Percentiles rank a stretch among this genome's conserved stretches.
These are phyloP conservation scores for Flaveria brownii DNA, from an alignment of 129 eudicot species.

Conservation along the genomic window DNA sequence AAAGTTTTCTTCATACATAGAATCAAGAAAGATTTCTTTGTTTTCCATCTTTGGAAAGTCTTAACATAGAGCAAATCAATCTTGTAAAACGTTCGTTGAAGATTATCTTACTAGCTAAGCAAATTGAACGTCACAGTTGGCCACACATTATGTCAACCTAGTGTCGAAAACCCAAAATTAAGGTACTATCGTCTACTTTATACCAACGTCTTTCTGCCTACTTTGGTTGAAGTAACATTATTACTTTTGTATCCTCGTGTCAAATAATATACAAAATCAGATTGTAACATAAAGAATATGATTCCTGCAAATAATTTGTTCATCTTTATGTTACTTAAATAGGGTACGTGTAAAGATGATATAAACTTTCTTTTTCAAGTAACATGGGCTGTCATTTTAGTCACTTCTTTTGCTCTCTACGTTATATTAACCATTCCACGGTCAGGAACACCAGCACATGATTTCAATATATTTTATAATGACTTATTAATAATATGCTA, in stretches of 20 bases:
- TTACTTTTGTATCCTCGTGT: neutral
- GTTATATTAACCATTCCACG: conserved; percentile 21
- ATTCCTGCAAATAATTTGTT: neutral
- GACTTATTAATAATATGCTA: neutral
- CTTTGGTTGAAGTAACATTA: neutral
- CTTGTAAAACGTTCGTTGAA: too few species aligned
- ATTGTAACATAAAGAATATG: conserved; percentile 5
- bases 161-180: too few species aligned
- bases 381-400: conserved; percentile 32
- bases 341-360: conserved; percentile 35
- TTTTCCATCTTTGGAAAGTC: too few species aligned
- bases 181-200: too few species aligned
- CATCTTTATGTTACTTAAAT: neutral
- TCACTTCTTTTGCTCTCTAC: conserved; percentile 8
- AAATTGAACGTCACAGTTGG: too few species aligned
- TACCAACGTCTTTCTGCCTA: neutral
- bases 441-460: neutral
- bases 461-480: neutral
- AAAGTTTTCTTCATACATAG: too few species aligned
- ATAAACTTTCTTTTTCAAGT: conserved; percentile 12
- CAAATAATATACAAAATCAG: neutral
- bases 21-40: too few species aligned
- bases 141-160: too few species aligned
- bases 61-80: too few species aligned
- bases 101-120: too few species aligned